phyloP scores from a whole-genome alignment of 352 stramenopile genomes.

The Phytophthora europaea region DNA sequence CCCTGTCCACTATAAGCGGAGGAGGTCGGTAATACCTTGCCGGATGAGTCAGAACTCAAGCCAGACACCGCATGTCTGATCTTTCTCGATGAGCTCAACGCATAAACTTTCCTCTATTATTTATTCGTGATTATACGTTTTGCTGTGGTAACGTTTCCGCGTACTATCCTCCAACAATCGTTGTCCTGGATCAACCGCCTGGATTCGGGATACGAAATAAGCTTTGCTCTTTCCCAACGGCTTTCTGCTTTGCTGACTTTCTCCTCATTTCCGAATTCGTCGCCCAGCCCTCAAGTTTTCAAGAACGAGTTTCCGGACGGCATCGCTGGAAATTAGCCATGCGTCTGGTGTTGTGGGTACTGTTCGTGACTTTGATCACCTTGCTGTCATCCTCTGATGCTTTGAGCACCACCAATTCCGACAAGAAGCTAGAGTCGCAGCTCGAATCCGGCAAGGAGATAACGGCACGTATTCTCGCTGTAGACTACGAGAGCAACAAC shows the following conservation, averaged over 20 bases:
- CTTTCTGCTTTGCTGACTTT: not conserved
- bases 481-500: not conserved
- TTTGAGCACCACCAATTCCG: not conserved
- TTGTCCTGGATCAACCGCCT: not conserved
- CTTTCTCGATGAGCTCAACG: not conserved
- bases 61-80: not conserved
- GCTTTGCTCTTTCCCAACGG: not conserved
- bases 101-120: not conserved
- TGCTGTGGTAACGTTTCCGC: not conserved
- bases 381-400: not conserved
- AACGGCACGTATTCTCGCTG: not conserved
- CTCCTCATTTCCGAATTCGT: not conserved
- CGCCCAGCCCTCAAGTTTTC: not conserved
- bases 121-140: not conserved
- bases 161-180: not conserved
- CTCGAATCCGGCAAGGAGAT: not conserved
- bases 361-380: not conserved
- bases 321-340: not conserved
- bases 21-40: no score
- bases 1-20: no score
- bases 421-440: not conserved
- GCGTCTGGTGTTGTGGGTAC: conserved; percentile 1
- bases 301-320: not conserved
- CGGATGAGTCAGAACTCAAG: not conserved
- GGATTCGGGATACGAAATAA: not conserved